Conservation (phyloP, 2,329 filamentous ascomycete species). For the Fusarium xylarioides region DNA sequence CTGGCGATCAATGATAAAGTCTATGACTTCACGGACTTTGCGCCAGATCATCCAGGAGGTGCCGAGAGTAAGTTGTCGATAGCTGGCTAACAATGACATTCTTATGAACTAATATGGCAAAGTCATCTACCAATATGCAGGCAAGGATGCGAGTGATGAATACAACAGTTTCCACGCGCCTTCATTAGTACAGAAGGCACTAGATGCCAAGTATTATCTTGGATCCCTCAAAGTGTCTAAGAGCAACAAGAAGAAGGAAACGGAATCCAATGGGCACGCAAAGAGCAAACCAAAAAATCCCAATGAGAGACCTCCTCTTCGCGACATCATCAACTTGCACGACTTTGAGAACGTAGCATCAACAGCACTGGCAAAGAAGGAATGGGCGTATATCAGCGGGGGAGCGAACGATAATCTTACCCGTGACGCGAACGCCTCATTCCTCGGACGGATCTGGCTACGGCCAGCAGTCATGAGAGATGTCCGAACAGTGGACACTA, state of each 20-base stretch:
- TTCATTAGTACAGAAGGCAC: conserved; percentile 31
- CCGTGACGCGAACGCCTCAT: conserved; percentile 25
- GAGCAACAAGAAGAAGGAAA: background rate
- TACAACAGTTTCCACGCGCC: conserved; percentile 39
- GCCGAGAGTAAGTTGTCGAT: conserved; percentile 6
- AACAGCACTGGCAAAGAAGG: conserved; percentile 21
- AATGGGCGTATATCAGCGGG: conserved; percentile 38
- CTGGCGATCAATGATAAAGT: conserved; percentile 73
- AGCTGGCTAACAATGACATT: accelerated
- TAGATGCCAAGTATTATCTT: conserved; percentile 7
- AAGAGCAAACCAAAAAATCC: accelerated
- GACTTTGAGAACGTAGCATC: conserved; percentile 40
- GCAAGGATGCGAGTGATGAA: conserved; percentile 37
- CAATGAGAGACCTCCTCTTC: background rate
- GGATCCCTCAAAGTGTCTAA: background rate
- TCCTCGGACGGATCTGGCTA: conserved; percentile 37
- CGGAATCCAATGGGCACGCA: accelerated
- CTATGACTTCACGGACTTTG: conserved; percentile 60
- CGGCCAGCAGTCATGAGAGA: conserved; percentile 39
- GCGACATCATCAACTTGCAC: conserved; percentile 36
- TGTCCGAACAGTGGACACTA: conserved; percentile 25
- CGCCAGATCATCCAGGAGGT: conserved; percentile 37
- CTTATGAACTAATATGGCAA: background rate
- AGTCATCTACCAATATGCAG: conserved; percentile 42
- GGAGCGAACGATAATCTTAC: conserved; percentile 42